Base-by-base conservation (phyloP, 345 rosid genomes). In the Heritiera littoralis region DNA sequence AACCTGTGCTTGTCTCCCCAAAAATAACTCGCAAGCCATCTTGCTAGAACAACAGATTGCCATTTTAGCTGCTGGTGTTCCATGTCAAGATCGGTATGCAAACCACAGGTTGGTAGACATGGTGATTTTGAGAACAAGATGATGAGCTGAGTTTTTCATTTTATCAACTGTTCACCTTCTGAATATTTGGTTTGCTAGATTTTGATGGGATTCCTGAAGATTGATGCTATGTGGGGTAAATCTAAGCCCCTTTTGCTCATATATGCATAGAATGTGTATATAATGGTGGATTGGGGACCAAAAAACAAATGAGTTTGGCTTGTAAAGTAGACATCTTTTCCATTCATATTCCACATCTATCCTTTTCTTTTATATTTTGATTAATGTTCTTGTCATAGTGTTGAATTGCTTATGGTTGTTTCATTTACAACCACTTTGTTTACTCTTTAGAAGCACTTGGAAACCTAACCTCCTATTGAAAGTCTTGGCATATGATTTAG, bases 1-100 rank as follows among this genome's bases (percentile, higher is more conserved):
- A 87, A 69, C 81, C 91, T 0, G 91, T 85, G 75, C 90, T 87
- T 2, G 79, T 87, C 81, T 81, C 87, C 78, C 85, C 83, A 1
- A 82, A 80, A 70, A 45, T 28, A 46, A 54, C 65, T 32, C 84
- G 84, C 32, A 54, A 79, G 12, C 74, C 81, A 55, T 87, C 89
- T 54, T 82, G 91, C 78, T 87, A 87, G 82, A 71, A 14, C 38
- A 41, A 55, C 60, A 30, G 59, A 20, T 14, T 66, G 40, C 10
- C 52, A 30, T 48, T 70, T 35, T 51, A 45, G 75, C 64, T 28
- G 51, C 61, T 32, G 73, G 46, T 51, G 28, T 72, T 78, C 58
- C 30, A 17, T 41, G 76, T 70, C 52, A 40, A 68, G 65, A 32
- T 52, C 52, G 55, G 67, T 54, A 70, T 75, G 81, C 82, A 80